Conservation (phyloP, 2,329 filamentous ascomycete species). For the Arthrobotrys sinensis region DNA sequence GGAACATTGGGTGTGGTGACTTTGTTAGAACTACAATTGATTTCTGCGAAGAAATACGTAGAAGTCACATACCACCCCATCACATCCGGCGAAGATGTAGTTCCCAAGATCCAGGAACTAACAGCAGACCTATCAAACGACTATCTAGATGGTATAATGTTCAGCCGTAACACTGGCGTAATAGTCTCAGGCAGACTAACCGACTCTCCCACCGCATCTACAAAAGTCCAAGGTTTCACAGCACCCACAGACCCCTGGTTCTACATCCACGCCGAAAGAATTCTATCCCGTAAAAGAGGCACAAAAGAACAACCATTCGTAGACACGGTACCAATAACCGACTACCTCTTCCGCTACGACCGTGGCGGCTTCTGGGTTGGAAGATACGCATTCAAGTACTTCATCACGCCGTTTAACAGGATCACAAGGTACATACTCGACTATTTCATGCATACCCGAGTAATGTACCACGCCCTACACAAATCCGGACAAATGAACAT, state of each 20-base stretch:
- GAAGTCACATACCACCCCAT: conserved; percentile 75
- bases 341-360: conserved; percentile 81
- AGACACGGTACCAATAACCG: conserved; percentile 75
- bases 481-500: conserved; percentile 73
- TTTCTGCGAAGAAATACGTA: conserved; percentile 73
- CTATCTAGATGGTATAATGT: conserved; percentile 80
- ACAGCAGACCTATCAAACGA: conserved; percentile 71
- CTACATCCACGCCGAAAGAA: conserved; percentile 76
- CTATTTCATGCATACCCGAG: conserved; percentile 75
- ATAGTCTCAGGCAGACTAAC: conserved; percentile 76
- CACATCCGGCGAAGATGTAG: conserved; percentile 66
- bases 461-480: conserved; percentile 78
- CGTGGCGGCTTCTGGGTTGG: conserved; percentile 80
- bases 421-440: conserved; percentile 76
- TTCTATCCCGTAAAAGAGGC: conserved; percentile 66
- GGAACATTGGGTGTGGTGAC: conserved; percentile 77
- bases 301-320: conserved; percentile 62
- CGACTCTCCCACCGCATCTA: conserved; percentile 68
- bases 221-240: conserved; percentile 71
- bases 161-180: conserved; percentile 72
- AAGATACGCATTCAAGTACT: conserved; percentile 76
- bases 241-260: conserved; percentile 79
- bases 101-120: conserved; percentile 71
- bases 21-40: conserved; percentile 74
- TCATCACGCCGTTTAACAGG: conserved; percentile 77